These are phyloP conservation scores for Venturia effusa DNA, from an alignment of 2,329 filamentous ascomycete genomes.

Conservation along the genomic window DNA sequence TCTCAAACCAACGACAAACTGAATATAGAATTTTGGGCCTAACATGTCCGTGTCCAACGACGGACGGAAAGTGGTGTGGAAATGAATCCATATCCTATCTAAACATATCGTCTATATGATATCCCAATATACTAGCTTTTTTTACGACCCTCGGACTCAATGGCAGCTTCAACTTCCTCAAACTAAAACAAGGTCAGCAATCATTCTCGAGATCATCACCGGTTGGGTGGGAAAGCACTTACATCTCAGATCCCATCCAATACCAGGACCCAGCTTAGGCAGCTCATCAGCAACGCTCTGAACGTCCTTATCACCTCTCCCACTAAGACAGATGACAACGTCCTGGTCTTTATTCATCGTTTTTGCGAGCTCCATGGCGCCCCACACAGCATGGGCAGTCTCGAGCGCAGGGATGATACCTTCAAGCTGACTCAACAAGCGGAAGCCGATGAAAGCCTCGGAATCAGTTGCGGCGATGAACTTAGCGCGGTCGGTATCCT, in stretches of 20 bases:
- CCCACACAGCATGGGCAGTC: conserved; percentile 84
- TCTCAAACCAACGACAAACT: too few relatives aligned
- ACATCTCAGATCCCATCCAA: conserved; percentile 59
- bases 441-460: conserved; percentile 80
- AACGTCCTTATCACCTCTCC: conserved; percentile 94
- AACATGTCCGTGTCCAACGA: too few relatives aligned
- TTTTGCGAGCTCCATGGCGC: conserved; percentile 83
- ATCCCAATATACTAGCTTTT: neutral
- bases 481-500: conserved; percentile 74
- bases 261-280: conserved; percentile 76
- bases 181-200: neutral
- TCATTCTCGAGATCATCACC: neutral
- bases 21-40: too few relatives aligned
- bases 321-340: conserved; percentile 86
- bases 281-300: conserved; percentile 95
- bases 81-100: neutral
- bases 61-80: neutral
- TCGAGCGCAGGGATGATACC: conserved; percentile 96
- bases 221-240: conserved; percentile 16
- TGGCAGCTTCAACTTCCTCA: neutral
- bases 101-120: conserved; percentile 1
- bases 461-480: conserved; percentile 89
- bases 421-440: conserved; percentile 73
- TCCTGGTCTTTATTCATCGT: conserved; percentile 82
- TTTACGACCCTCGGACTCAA: neutral